Evolutionary conservation across 2,329 filamentous ascomycete genomes (phyloP), one percentile per base, ranked within the genome.

Genomic region (Arthrobotrys megalospora): DNA sequence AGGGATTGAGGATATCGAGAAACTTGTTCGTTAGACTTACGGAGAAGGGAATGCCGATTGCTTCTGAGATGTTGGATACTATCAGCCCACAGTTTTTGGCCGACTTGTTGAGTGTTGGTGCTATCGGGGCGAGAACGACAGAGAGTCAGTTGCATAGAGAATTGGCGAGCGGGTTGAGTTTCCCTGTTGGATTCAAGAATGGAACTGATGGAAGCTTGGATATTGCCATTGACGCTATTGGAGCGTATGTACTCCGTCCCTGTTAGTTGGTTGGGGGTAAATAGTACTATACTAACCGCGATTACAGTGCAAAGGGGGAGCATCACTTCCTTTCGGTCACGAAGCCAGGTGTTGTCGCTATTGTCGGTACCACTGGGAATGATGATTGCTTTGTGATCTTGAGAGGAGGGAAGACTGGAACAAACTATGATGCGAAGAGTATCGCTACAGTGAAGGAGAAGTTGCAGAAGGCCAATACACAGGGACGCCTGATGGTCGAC

Each of bases 171-270:
- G 96, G 96, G 82, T 89, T 98, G 67, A 97, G 93, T 73, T 98
- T 97, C 91, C 96, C 96, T 21, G 94, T 99, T 81, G 96, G 96
- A 76, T 99, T 97, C 91, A 99, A 99, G 90, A 99, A 99, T 86
- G 96, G 96, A 79, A 99, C 96, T 24, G 96, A 99, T 83, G 96
- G 96, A 48, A 93, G 92, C 82, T 87, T 99, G 71, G 90, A 90
- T 32, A 94, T 98, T 19, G 94, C 95, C 19, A 96, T 98, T 82
- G 96, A 99, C 84, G 96, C 96, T 38, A 97, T 98, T 84, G 96
- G 95, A 76, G 91, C 93, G 81, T 82, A 68, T 48, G 81, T 80
- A 16, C 21, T 24, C 85, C 86, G 1, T 64, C 34, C 52, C 34
- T 60, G 45, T 41, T 28, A 34, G 19, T 36, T n/a, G 28, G 10